Base-by-base conservation (phyloP, 768 basidiomycete genomes). In the Scleroderma bovista region DNA sequence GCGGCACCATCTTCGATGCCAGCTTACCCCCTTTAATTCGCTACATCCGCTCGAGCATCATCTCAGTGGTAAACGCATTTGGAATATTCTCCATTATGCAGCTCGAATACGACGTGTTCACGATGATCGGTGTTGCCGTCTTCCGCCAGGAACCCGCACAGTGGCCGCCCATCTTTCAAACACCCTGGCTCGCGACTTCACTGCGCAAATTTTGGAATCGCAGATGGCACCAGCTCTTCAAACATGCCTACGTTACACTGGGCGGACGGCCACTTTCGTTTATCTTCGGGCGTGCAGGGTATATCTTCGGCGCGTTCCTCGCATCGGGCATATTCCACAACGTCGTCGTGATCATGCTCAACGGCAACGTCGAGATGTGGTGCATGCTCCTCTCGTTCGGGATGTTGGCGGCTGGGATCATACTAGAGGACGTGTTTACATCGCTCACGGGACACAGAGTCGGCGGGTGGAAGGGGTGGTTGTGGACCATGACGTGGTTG, bases 181-280 rank as follows among this genome's bases (percentile, higher is more conserved):
- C 65, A 7, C 86, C 86, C 3, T 86, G 77, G 76, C 37, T 60
- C 9, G 62, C 80, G 0, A 79, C 78, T 3, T 85, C 83, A 4
- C 64, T 88, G n/a, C 62, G 68, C 31, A 75, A 80, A 20, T 78
- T 83, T 50, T 88, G 86, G 86, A 69, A 75, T 4, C 61, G 53
- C 48, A 67, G 75, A 16, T 88, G 86, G 86, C 86, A 88, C 55
- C 84, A 86, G 56, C 52, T 79, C 5, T 83, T 85, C 57, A 74
- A 84, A 10, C 74, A 80, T 38, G 57, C 63, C 33, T 86, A 87
- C 56, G 63, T 83, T 36, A 63, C 60, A 12, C 52, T 79, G 16
- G 84, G 83, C 11, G 67, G 68, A 9, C 67, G 66, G 29, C 78
- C 79, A 0, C 44, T 78, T 23, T 60, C 60, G 22, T 57, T 45